phyloP scores from a whole-genome alignment of 192 early-diverging fungal species.

The Helicostylum pulchrum region DNA sequence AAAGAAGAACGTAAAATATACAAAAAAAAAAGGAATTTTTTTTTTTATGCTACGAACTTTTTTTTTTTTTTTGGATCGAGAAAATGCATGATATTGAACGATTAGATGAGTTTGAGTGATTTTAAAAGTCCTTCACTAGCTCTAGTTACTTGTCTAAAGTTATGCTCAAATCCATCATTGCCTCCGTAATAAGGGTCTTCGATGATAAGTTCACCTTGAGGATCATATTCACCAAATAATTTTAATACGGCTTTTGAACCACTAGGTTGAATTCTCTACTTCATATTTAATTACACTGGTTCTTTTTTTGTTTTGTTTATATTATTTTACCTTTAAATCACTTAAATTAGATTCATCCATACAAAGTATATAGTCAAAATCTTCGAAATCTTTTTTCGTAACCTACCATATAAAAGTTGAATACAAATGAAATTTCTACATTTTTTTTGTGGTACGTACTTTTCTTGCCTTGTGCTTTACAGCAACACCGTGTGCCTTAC shows the following conservation, averaged over 20 bases:
- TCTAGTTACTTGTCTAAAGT: slow-evolving; percentile 71
- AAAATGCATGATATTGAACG: not conserved
- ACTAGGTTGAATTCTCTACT: slow-evolving; percentile 20
- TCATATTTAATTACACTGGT: not conserved
- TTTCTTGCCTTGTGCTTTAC: slow-evolving; percentile 74
- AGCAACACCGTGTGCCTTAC: slow-evolving; percentile 66
- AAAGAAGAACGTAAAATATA: not conserved
- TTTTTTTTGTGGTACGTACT: slow-evolving; percentile 32
- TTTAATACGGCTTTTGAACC: slow-evolving; percentile 44
- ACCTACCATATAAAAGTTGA: slow-evolving; percentile 25
- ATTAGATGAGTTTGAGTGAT: slow-evolving; percentile 35
- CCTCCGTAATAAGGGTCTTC: slow-evolving; percentile 76
- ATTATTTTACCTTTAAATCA: slow-evolving; percentile 45
- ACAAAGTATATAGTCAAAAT: slow-evolving; percentile 86
- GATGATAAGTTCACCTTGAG: slow-evolving; percentile 68
- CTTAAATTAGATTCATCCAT: slow-evolving; percentile 84
- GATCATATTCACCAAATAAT: slow-evolving; percentile 81
- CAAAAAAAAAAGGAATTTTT: too few species aligned
- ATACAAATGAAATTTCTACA: too few species aligned
- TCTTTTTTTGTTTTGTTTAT: not conserved
- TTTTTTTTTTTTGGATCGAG: not conserved
- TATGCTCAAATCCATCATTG: slow-evolving; percentile 69
- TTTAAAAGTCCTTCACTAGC: slow-evolving; percentile 69
- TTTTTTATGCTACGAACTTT: too few species aligned
- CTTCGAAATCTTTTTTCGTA: slow-evolving; percentile 52